These are phyloP conservation scores for Boletus huronensis DNA, from an alignment of 768 basidiomycete species.

Conservation along the genomic window DNA sequence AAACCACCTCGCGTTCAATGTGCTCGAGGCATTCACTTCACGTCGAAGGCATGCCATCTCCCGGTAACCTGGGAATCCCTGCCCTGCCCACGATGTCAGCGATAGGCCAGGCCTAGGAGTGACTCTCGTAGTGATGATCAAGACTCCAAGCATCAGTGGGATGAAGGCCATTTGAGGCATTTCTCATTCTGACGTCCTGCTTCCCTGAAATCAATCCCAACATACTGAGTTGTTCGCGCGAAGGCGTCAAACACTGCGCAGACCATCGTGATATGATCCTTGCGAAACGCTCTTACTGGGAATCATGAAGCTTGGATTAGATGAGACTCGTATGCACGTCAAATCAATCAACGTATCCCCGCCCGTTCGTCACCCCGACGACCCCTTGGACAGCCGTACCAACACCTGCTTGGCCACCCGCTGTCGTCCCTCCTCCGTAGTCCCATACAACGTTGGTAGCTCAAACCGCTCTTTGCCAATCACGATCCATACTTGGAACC, in stretches of 20 bases:
- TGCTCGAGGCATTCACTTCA: not conserved
- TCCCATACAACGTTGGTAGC: not conserved
- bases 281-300: constrained; percentile 61
- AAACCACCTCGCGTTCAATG: not conserved
- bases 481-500: constrained; percentile 45
- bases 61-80: not conserved
- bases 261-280: constrained; percentile 6
- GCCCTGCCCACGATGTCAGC: not conserved
- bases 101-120: too few species aligned
- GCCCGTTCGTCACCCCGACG: not conserved
- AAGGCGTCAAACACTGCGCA: constrained; percentile 14
- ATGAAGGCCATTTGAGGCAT: not conserved
- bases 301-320: too few species aligned
- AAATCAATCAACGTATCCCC: not conserved
- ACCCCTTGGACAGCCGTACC: constrained; percentile 32
- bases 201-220: not conserved
- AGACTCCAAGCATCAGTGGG: not conserved
- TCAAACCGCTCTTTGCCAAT: constrained; percentile 39
- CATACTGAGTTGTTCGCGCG: not conserved
- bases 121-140: not conserved
- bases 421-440: not conserved
- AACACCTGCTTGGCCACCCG: constrained; percentile 45
- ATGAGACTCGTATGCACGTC: too few species aligned
- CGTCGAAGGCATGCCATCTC: not conserved
- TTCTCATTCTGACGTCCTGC: not conserved